Percentiles rank a stretch among this genome's conserved stretches.
These are phyloP conservation scores for Trichosphaerium sp. DNA, from an alignment of 78 protist species.

Conservation along the genomic window DNA sequence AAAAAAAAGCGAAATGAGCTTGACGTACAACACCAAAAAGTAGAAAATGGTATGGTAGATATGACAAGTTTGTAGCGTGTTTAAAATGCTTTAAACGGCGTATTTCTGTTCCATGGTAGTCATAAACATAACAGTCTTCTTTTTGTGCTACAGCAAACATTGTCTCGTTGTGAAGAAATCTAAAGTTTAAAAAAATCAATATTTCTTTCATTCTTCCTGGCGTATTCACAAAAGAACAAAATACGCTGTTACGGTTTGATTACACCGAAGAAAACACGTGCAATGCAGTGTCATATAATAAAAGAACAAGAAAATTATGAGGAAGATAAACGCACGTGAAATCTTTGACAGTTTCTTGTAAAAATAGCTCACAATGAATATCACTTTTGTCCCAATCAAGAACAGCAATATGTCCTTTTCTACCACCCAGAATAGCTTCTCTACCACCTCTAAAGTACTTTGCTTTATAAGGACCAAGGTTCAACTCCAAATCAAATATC, in stretches of 20 bases:
- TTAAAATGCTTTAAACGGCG: conserved; percentile 64
- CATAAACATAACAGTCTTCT: conserved; percentile 78
- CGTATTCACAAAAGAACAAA: background rate
- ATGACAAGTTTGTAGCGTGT: conserved; percentile 52
- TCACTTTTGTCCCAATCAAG: conserved; percentile 62
- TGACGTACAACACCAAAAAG: conserved; percentile 36
- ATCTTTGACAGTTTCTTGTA: conserved; percentile 65
- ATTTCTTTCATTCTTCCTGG: too few species aligned
- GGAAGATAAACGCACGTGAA: conserved; percentile 7
- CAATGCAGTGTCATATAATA: background rate
- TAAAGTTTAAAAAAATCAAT: background rate
- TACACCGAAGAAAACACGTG: background rate
- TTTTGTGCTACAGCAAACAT: conserved; percentile 93
- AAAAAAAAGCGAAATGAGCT: background rate
- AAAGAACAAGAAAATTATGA: background rate
- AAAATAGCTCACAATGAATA: conserved; percentile 60
- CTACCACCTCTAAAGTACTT: conserved; percentile 70
- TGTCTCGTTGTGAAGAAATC: conserved; percentile 74
- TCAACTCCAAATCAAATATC: conserved; percentile 48
- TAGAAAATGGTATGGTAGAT: conserved; percentile 87
- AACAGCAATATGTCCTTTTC: conserved; percentile 78
- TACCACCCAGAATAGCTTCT: conserved; percentile 74
- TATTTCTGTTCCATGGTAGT: conserved; percentile 79
- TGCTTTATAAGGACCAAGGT: conserved; percentile 71
- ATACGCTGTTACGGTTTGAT: background rate